Evolutionary conservation across 345 rosid species (phyloP).

Genomic region (Hibiscus trionum): DNA sequence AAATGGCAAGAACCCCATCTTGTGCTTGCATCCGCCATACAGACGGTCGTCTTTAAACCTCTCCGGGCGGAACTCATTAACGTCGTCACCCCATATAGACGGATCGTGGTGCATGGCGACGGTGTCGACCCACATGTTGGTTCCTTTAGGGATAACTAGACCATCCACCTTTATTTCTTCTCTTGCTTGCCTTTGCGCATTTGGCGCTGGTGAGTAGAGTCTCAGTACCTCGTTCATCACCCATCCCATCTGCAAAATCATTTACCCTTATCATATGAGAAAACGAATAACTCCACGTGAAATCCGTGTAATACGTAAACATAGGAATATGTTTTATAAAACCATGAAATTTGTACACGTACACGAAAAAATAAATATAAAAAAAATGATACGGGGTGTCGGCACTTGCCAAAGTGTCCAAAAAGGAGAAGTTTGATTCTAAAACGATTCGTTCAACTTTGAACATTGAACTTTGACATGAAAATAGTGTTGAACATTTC

Average conservation of each 20-base stretch:
- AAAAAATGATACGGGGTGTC: neutral
- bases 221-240: slow-evolving; percentile 82
- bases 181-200: slow-evolving; percentile 69
- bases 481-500: neutral
- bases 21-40: slow-evolving; percentile 72
- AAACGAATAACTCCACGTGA: neutral
- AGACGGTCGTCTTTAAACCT: slow-evolving; percentile 53
- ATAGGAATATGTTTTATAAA: neutral
- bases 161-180: slow-evolving; percentile 45
- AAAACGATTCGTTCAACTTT: neutral
- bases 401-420: neutral
- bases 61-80: slow-evolving; percentile 65
- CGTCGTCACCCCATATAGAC: slow-evolving; percentile 70
- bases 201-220: slow-evolving; percentile 72
- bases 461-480: neutral
- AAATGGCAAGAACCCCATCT: slow-evolving; percentile 87
- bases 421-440: neutral
- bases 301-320: neutral
- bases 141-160: slow-evolving; percentile 47
- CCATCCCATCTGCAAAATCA: slow-evolving; percentile 68
- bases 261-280: neutral
- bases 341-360: neutral
- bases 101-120: slow-evolving; percentile 82
- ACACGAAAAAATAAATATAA: neutral
- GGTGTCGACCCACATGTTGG: slow-evolving; percentile 84